A percentile compares a stretch with the other conserved stretches of the same genome.
These are phyloP conservation scores for Abortiporus biennis DNA, from an alignment of 1,284 basidiomycete species.

Conservation along the genomic window DNA sequence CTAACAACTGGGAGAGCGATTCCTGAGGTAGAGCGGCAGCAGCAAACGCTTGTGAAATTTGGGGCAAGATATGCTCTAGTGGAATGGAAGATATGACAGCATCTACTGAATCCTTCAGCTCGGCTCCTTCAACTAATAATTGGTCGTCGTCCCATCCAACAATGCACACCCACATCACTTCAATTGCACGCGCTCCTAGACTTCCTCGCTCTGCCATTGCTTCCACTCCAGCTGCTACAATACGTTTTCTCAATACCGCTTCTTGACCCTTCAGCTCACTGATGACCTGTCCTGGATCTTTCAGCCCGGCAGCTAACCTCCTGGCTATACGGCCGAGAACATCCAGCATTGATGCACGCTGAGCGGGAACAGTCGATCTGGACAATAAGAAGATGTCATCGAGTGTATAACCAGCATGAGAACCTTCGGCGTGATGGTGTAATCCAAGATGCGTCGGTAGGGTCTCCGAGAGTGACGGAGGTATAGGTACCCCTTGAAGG, in stretches of 20 bases:
- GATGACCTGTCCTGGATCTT: conserved; percentile 23
- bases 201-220: conserved; percentile 63
- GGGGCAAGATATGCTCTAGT: conserved; percentile 48
- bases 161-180: conserved; percentile 65
- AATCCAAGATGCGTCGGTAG: conserved; percentile 82
- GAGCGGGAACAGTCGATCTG: conserved; percentile 78
- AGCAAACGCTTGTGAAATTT: conserved; percentile 34
- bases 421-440: conserved; percentile 84
- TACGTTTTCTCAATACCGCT: conserved; percentile 43
- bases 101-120: conserved; percentile 27
- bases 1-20: conserved; percentile 54
- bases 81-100: conserved; percentile 37
- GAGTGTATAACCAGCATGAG: conserved; percentile 82
- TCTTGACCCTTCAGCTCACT: conserved; percentile 40
- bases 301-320: conserved; percentile 28
- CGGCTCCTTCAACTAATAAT: conserved; percentile 40
- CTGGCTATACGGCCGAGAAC: conserved; percentile 60
- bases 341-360: conserved; percentile 78
- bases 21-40: conserved; percentile 39
- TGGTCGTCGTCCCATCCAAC: conserved; percentile 50
- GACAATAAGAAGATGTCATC: conserved; percentile 83
- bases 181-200: conserved; percentile 59
- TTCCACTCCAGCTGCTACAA: conserved; percentile 60
- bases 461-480: conserved; percentile 38
- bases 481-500: conserved; percentile 63